These are phyloP conservation scores for Pinus tabuliformis DNA, from an alignment of 75 land plant species.

Conservation along the genomic window DNA sequence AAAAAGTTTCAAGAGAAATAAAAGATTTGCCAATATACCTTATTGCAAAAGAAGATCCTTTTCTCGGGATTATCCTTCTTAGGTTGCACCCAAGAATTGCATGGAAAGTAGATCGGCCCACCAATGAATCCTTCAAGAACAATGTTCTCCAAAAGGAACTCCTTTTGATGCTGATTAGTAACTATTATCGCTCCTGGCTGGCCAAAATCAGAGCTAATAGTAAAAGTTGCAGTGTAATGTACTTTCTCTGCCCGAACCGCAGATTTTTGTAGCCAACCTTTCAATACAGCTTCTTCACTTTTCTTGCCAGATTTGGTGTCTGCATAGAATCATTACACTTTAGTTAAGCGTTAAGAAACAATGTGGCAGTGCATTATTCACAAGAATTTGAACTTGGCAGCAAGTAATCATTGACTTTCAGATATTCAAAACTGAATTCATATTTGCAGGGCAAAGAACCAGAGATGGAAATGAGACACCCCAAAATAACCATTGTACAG, in stretches of 20 bases:
- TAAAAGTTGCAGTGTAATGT: conserved; percentile 53
- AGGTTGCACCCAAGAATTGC: conserved; percentile 90
- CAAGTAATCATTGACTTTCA: not conserved
- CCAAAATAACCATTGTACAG: too few species aligned
- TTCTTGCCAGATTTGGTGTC: conserved; percentile 37
- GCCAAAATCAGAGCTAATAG: conserved; percentile 64
- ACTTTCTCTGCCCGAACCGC: conserved; percentile 38
- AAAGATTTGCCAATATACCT: conserved; percentile 30
- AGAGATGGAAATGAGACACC: not conserved
- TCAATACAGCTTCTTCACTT: conserved; percentile 43
- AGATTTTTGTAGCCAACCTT: conserved; percentile 59
- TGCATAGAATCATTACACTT: conserved; percentile 7
- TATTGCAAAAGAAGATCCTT: conserved; percentile 68
- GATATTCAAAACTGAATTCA: not conserved
- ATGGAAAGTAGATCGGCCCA: conserved; percentile 60
- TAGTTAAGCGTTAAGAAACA: not conserved
- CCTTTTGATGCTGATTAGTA: conserved; percentile 61
- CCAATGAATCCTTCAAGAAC: conserved; percentile 56
- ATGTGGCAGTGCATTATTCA: not conserved
- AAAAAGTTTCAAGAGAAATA: not conserved
- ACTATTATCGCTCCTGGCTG: conserved; percentile 84
- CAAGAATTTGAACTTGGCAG: not conserved
- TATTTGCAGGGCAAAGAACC: not conserved
- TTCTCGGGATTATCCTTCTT: conserved; percentile 42
- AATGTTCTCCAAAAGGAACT: conserved; percentile 76